phyloP scores from a whole-genome alignment of 1,284 basidiomycete genomes.

The Cerioporus squamosus region DNA sequence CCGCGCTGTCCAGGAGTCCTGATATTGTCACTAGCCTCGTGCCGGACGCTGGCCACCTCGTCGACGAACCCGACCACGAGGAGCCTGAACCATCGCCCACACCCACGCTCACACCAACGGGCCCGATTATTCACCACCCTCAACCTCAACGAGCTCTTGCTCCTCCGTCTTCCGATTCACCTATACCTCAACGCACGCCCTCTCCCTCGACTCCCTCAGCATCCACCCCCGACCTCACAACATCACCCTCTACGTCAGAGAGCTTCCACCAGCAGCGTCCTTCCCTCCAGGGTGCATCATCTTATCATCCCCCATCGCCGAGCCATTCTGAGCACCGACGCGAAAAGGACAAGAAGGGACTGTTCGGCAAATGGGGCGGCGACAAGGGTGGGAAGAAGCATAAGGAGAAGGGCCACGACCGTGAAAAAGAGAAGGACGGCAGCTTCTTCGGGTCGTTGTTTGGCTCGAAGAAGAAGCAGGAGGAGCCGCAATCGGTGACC shows the following conservation, averaged over 20 bases:
- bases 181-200: conserved; percentile 49
- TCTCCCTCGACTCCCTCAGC: conserved; percentile 46
- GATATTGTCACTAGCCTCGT: conserved; percentile 15
- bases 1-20: conserved; percentile 17
- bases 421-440: conserved; percentile 67
- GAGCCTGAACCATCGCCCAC: conserved; percentile 16
- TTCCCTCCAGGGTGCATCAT: conserved; percentile 30
- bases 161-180: conserved; percentile 34
- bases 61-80: conserved; percentile 10
- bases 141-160: conserved; percentile 46
- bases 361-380: conserved; percentile 76
- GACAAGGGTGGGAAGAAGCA: conserved; percentile 57
- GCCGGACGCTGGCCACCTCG: conserved; percentile 1
- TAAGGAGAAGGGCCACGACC: conserved; percentile 51
- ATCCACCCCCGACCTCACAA: conserved; percentile 25
- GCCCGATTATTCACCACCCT: conserved; percentile 62
- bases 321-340: conserved; percentile 40
- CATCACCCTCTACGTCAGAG: conserved; percentile 38
- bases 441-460: conserved; percentile 91
- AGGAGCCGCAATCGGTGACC: conserved; percentile 59
- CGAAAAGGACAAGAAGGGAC: conserved; percentile 77
- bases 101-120: conserved; percentile 8
- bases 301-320: conserved; percentile 34
- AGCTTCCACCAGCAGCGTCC: conserved; percentile 31
- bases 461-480: conserved; percentile 80